Evolutionary conservation across 208 protist genomes (phyloP), one percentile per base, ranked within the genome.

Genomic region (Leishmania gerbilli): DNA sequence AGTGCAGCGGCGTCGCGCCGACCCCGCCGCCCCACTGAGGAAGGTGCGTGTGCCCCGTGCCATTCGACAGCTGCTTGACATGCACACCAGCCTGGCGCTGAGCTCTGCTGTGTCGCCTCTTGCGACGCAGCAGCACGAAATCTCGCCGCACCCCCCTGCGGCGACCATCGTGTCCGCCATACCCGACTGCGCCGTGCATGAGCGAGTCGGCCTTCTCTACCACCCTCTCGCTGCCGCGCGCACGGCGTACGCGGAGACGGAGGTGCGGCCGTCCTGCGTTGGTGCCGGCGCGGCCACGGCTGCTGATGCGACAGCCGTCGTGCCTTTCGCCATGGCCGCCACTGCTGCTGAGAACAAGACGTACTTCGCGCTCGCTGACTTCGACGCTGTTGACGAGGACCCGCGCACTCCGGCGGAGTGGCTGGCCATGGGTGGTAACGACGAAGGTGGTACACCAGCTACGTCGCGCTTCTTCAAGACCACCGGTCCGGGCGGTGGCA

Each of bases 301-400:
- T 34, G 60, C 77, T 3, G 53, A 64, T 42, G 83, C 80, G 6
- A 56, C 82, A 11, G 42, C 68, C 11, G 3, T 49, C 21, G 7
- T 56, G 34, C 27, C 56, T 27, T 49, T 62, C 37, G 51, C 58
- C 34, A 37, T 24, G 11, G 56, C 53, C 34, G 34, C 75, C 27
- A 62, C 62, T 65, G n/a, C 80, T 0, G 62, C 83, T 15, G 58
- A 83, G 11, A 69, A 75, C 40, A 86, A 85, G 77, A 91, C 81
- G 47, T 98, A 95, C 80, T 92, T 93, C 76, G 79, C 87, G n/a
- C 78, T 98, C 40, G 95, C 97, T 79, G 91, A 97, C 86, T 98
- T 98, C 80, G 96, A 97, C 79, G 92, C 90, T 78, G 74, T 58
- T 21, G 91, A 93, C 31, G 89, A 91, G 53, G 96, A 98, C 72